Percentiles rank a stretch among this genome's conserved stretches.
phyloP scores from a whole-genome alignment of 225 moss, liverwort and hornwort genomes.

The Rhytidiadelphus loreus region DNA sequence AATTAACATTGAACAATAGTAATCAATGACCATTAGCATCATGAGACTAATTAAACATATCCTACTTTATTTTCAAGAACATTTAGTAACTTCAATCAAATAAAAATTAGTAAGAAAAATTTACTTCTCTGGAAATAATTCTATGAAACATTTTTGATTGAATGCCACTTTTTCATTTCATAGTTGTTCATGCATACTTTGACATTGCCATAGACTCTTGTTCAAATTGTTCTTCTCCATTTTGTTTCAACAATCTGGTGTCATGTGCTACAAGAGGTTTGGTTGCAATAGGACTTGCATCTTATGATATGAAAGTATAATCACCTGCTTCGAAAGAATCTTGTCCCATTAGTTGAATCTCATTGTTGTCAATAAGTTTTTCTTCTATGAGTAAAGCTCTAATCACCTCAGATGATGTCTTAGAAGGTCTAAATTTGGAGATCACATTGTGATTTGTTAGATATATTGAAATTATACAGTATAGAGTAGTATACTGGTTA shows the following conservation, averaged over 20 bases:
- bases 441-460: neutral
- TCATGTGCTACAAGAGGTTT: no score
- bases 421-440: neutral
- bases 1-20: neutral
- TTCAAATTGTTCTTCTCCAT: neutral
- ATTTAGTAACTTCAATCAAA: neutral
- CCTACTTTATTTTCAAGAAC: neutral
- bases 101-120: neutral
- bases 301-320: neutral
- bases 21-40: neutral
- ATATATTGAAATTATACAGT: neutral
- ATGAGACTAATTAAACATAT: neutral
- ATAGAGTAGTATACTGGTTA: neutral
- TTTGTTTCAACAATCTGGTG: no score
- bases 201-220: neutral
- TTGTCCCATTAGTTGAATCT: neutral
- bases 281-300: neutral
- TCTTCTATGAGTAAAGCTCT: neutral
- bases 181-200: neutral
- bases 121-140: neutral
- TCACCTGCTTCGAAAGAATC: neutral
- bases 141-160: neutral
- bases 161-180: neutral
- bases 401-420: neutral
- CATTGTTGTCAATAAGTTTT: neutral